Evolutionary conservation across 345 rosid genomes (phyloP).

Genomic region (Brassica incana): DNA sequence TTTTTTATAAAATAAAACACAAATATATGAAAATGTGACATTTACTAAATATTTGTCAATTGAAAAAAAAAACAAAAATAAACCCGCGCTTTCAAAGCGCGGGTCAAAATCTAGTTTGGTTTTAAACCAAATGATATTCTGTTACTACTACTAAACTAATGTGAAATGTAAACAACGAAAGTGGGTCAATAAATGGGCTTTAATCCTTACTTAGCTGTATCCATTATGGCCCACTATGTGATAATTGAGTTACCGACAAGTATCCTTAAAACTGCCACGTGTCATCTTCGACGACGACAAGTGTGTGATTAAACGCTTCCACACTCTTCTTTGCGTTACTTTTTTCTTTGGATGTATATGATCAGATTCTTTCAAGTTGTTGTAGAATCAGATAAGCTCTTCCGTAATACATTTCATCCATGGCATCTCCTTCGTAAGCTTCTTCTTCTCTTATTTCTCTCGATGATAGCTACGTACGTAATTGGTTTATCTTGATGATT

Average conservation of each 20-base stretch:
- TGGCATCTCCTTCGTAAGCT: slow-evolving; percentile 28
- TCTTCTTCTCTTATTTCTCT: not conserved
- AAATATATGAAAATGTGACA: too few species aligned
- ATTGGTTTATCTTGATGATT: not conserved
- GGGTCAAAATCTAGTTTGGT: too few species aligned
- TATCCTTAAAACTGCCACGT: not conserved
- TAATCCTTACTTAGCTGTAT: not conserved
- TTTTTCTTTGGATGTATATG: not conserved
- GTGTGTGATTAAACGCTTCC: not conserved
- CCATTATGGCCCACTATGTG: not conserved
- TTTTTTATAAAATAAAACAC: too few species aligned
- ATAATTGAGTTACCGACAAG: not conserved
- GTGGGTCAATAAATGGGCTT: not conserved
- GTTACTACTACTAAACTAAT: too few species aligned
- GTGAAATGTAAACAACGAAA: too few species aligned
- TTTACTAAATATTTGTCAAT: too few species aligned
- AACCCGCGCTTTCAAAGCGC: too few species aligned
- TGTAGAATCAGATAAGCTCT: not conserved
- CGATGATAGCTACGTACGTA: not conserved
- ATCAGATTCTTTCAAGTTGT: not conserved
- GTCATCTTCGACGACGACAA: not conserved
- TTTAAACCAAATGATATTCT: too few species aligned
- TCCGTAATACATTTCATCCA: not conserved
- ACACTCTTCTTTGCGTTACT: not conserved
- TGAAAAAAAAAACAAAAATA: too few species aligned